Base-by-base conservation (phyloP, 139 green algal genomes). In the Yamagishiella unicocca region DNA sequence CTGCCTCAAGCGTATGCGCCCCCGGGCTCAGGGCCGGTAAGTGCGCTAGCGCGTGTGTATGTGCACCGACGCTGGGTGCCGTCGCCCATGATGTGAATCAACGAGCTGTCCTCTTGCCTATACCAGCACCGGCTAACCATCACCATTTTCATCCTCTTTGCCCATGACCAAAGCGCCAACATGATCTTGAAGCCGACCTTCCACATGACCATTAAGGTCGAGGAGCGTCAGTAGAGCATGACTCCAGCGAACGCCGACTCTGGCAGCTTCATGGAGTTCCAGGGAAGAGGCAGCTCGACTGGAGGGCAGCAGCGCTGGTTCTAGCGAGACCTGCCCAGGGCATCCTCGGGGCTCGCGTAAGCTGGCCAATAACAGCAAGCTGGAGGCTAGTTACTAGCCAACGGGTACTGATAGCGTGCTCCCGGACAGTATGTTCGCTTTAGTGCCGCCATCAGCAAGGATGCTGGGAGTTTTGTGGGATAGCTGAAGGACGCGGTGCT, bases 1-100 rank as follows among this genome's bases (percentile, higher is more conserved):
- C 22, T 87, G 90, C 14, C 87, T 99, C 38, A 99, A 99, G 94
- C 93, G 97, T 25, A 92, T 96, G 27, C 88, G 90, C 45, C 94
- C 93, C 31, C 89, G 97, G 33, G 96, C 97, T 38, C 94, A 98
- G 92, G 97, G 97, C 88, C 91, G 94, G 94, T 96, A 72, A 78
- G 89, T 74, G n/a, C n/a, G n/a, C n/a, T n/a, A n/a, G n/a, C n/a
- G n/a, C n/a, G n/a, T n/a, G n/a, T n/a, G n/a, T n/a, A n/a, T n/a
- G n/a, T n/a, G n/a, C n/a, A n/a, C n/a, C n/a, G n/a, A n/a, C n/a
- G n/a, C n/a, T n/a, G n/a, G n/a, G n/a, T 27, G 6, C 4, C n/a
- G 6, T 67, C 17, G 22, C 64, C 9, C 8, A 42, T 72, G n/a
- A 17, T 72, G n/a, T n/a, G n/a, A n/a, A 21, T 29, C n/a, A 12